Conservation (phyloP, 441 rosid species). For the Adansonia madagascariensis region DNA sequence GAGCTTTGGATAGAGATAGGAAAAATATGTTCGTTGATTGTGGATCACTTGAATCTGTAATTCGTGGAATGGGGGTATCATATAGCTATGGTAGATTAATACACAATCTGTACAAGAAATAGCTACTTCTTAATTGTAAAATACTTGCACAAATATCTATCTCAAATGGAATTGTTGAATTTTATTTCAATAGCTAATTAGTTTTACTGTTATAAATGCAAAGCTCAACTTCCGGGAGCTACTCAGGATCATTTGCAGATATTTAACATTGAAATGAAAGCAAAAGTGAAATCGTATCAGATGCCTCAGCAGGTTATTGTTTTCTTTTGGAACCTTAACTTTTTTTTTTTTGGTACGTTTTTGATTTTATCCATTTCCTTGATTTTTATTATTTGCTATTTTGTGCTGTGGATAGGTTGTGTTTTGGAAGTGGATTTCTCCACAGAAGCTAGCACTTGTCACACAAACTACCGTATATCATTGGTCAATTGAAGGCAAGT, state of each 20-base stretch:
- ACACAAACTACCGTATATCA: conserved; percentile 89
- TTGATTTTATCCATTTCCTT: neutral
- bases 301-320: conserved; percentile 90
- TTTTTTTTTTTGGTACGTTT: neutral
- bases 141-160: neutral
- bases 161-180: neutral
- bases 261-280: conserved; percentile 90
- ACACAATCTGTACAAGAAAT: too few relatives aligned
- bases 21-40: too few relatives aligned
- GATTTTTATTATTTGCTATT: conserved; percentile 13
- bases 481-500: conserved; percentile 92
- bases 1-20: too few relatives aligned
- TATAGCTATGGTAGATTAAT: too few relatives aligned
- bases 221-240: conserved; percentile 97
- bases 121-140: too few relatives aligned
- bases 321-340: neutral
- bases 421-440: conserved; percentile 97
- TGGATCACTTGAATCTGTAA: too few relatives aligned
- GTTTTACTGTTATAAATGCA: conserved; percentile 19
- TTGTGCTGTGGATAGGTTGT: conserved; percentile 55
- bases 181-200: neutral
- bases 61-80: too few relatives aligned
- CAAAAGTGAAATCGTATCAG: conserved; percentile 93
- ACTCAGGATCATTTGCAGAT: conserved; percentile 97
- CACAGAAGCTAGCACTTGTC: conserved; percentile 85